These are phyloP conservation scores for Coemansia sp. DNA, from an alignment of 192 early-diverging fungal genomes.

Conservation along the genomic window DNA sequence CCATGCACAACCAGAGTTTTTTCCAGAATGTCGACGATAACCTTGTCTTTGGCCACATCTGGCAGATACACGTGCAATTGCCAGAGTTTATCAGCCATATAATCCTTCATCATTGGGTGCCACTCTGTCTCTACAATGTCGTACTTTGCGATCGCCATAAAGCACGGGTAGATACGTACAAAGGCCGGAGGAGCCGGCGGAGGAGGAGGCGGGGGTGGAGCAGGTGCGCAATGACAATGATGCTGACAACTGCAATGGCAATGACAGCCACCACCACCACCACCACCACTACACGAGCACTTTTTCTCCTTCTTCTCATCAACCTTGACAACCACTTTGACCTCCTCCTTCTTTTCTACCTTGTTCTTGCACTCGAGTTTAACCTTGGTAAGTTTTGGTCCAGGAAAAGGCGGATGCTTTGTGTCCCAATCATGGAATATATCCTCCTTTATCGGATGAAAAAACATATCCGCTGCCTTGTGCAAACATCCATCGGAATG, in stretches of 20 bases:
- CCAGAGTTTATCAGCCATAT: conserved; percentile 53
- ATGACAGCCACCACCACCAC: conserved; percentile 17
- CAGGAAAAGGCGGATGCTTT: conserved; percentile 52
- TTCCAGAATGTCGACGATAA: conserved; percentile 44
- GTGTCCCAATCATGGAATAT: conserved; percentile 55
- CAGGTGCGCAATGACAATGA: conserved; percentile 23
- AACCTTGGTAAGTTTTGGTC: conserved; percentile 51
- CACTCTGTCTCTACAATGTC: conserved; percentile 38
- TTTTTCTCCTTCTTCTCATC: conserved; percentile 25
- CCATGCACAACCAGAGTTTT: conserved; percentile 41
- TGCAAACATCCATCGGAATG: conserved; percentile 50
- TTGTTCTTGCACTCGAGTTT: conserved; percentile 45
- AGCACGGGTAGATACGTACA: conserved; percentile 55
- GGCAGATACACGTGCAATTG: conserved; percentile 55
- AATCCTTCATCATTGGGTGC: conserved; percentile 51
- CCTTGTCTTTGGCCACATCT: conserved; percentile 49
- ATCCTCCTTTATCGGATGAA: conserved; percentile 53
- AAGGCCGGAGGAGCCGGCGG: conserved; percentile 28
- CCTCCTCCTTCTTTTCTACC: conserved; percentile 23
- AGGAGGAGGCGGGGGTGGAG: conserved; percentile 26
- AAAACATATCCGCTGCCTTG: conserved; percentile 57
- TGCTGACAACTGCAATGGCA: conserved; percentile 13
- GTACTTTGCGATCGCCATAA: conserved; percentile 42
- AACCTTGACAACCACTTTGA: conserved; percentile 7
- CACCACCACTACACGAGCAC: conserved; percentile 10